Conservation (phyloP, 371 early-diverging fungal genomes). For the Mortierella sp. region DNA sequence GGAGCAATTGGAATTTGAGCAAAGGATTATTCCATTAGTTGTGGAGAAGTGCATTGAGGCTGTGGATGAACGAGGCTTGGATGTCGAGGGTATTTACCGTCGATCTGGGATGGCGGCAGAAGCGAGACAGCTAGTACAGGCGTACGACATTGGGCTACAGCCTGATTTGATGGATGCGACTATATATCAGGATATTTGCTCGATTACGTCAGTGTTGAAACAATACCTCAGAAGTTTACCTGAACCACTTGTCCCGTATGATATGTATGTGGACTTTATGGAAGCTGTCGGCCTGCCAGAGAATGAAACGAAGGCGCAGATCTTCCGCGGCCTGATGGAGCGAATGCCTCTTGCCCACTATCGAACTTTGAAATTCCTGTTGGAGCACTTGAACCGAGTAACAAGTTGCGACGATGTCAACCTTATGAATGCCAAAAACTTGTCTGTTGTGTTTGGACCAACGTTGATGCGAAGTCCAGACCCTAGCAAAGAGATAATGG, state of each 20-base stretch:
- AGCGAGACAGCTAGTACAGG: constrained; percentile 70
- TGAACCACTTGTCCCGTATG: constrained; percentile 89
- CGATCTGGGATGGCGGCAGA: constrained; percentile 93
- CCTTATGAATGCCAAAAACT: constrained; percentile 87
- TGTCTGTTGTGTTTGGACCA: constrained; percentile 95
- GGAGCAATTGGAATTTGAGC: constrained; percentile 66
- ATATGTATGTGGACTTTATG: constrained; percentile 82
- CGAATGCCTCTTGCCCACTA: constrained; percentile 69
- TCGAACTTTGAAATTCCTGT: constrained; percentile 68
- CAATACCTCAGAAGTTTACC: constrained; percentile 95
- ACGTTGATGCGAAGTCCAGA: constrained; percentile 80
- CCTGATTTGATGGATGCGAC: constrained; percentile 67
- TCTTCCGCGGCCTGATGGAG: constrained; percentile 44
- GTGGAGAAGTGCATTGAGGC: constrained; percentile 82
- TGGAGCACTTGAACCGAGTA: constrained; percentile 73
- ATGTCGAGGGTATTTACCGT: constrained; percentile 94
- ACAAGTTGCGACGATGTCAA: constrained; percentile 69
- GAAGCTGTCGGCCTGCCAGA: constrained; percentile 66
- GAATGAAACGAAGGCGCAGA: constrained; percentile 15
- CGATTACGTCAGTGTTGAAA: constrained; percentile 93
- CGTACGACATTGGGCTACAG: constrained; percentile 50
- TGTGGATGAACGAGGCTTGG: constrained; percentile 79
- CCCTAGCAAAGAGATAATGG: constrained; percentile 76
- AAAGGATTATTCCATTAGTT: constrained; percentile 73
- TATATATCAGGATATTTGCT: constrained; percentile 72